Evolutionary conservation across 2,329 filamentous ascomycete species (phyloP), one percentile per base, ranked within the genome.

Genomic region (Aspergillus udagawae): DNA sequence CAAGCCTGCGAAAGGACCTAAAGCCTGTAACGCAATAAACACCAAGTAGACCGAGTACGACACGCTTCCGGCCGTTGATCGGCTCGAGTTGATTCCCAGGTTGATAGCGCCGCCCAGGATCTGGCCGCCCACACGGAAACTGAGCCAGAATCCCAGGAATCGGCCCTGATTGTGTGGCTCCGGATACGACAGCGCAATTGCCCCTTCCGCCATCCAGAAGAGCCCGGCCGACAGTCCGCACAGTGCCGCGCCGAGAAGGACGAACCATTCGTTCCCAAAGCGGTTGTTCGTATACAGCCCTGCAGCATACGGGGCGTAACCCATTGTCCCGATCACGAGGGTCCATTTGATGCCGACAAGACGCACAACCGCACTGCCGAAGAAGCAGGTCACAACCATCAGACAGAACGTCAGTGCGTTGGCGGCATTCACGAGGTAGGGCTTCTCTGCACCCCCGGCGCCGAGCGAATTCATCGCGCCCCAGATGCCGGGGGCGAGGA

Each of bases 151-250:
- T 0, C 86, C 88, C 0, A 91, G 75, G 20, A 85, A 83, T 17
- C 81, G 81, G 0, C 86, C 86, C 53, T 83, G 81, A 50, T 88
- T 88, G 67, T 83, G 84, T 0, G 87, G 86, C 64, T 91, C 88
- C 0, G 88, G 87, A 61, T 91, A 91, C 0, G 84, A 80, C 21
- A 91, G 82, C 0, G 87, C 87, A 56, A 91, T 89, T 0, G 88
- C 87, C 0, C 86, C 86, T 72, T 91, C 88, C 0, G 87, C 84
- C 79, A 86, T 86, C 88, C 88, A 91, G 71, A 91, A 91, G 0
- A 91, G 78, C 0, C 88, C 88, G 0, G 88, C 88, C 0, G 84
- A 86, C 32, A 90, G 79, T 20, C 88, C 88, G 60, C 88, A 91
- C 0, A 88, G 75, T 0, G 86, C 86, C 0, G 86, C 86, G 0